Base-by-base conservation (phyloP, 768 basidiomycete genomes). In the Hebeloma cylindrosporum region DNA sequence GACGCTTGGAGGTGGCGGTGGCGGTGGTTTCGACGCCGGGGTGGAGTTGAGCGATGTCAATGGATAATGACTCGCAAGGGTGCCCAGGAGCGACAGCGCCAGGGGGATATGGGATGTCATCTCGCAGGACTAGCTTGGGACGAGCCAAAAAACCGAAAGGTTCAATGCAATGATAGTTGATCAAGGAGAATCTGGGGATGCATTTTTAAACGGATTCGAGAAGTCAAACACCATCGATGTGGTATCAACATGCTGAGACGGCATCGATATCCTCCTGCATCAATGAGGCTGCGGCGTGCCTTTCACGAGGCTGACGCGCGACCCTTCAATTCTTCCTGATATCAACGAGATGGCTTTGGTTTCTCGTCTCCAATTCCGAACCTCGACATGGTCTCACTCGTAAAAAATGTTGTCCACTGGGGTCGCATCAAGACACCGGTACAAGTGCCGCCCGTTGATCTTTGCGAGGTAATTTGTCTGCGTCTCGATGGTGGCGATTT, bases 91-190 rank as follows among this genome's bases (percentile, higher is more conserved):
- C 22, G 74, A 74, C 30, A 77, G 56, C 16, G 74, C 73, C 38
- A 72, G 57, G 14, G 74, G 72, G 49, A 77, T 68, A 54, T 68
- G 63, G 32, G 71, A 68, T 28, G 74, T 60, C 71, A 77, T 74
- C 27, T 38, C 43, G n/a, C n/a, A n/a, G n/a, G n/a, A n/a, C n/a
- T n/a, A 47, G 40, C 22, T 31, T 31, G 29, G 33, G 23, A 30
- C 21, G 20, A 41, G 21, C 18, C 32, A 41, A 39, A 29, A 29
- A 49, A 40, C 27, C 17, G 39, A 48, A 46, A 31, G 43, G 26
- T 40, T 7, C 22, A n/a, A n/a, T n/a, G n/a, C 26, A 47, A 52
- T 45, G 40, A 46, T 40, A 43, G 36, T 38, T 43, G 47, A 48
- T 41, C 27, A 43, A 32, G 40, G 29, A 42, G 41, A 45, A 38